These are phyloP conservation scores for Ceratobasidium sp. DNA, from an alignment of 1,284 basidiomycete species.

Conservation along the genomic window DNA sequence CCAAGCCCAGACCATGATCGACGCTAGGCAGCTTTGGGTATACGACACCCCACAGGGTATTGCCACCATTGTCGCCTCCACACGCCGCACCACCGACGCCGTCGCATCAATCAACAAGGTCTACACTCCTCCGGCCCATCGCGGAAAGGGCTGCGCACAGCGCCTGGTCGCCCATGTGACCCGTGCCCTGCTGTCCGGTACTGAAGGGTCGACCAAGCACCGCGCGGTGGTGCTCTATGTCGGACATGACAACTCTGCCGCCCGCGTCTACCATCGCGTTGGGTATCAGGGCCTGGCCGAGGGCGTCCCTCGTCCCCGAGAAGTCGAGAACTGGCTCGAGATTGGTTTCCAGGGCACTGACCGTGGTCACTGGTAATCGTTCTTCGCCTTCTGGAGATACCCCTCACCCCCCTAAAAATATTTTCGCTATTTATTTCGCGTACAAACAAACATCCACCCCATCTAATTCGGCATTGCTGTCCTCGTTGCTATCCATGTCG, in stretches of 20 bases:
- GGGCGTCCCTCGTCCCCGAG: constrained; percentile 51
- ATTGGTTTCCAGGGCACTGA: constrained; percentile 67
- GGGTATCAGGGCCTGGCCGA: constrained; percentile 66
- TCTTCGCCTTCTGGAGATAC: not conserved
- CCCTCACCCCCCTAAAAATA: constrained; percentile 12
- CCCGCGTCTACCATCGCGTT: constrained; percentile 68
- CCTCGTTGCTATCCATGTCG: constrained; percentile 12
- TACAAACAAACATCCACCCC: not conserved
- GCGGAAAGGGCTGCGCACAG: constrained; percentile 66
- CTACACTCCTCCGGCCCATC: constrained; percentile 64
- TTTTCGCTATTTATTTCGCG: not conserved
- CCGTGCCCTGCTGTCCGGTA: constrained; percentile 34
- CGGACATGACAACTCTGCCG: constrained; percentile 63
- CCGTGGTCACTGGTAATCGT: constrained; percentile 68
- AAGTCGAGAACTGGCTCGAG: constrained; percentile 68
- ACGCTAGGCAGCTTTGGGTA: constrained; percentile 67
- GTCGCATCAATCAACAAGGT: constrained; percentile 74
- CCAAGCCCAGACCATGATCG: constrained; percentile 66
- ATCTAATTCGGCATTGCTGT: constrained; percentile 18
- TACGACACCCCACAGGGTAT: constrained; percentile 61
- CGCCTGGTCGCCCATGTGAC: constrained; percentile 64
- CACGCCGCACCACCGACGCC: constrained; percentile 61
- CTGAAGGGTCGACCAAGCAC: constrained; percentile 55
- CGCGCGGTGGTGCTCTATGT: constrained; percentile 64
- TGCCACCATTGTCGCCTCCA: constrained; percentile 73